Evolutionary conservation across 148 eudicot genomes (phyloP), one percentile per base, ranked within the genome.

Genomic region (Cornus controversa): DNA sequence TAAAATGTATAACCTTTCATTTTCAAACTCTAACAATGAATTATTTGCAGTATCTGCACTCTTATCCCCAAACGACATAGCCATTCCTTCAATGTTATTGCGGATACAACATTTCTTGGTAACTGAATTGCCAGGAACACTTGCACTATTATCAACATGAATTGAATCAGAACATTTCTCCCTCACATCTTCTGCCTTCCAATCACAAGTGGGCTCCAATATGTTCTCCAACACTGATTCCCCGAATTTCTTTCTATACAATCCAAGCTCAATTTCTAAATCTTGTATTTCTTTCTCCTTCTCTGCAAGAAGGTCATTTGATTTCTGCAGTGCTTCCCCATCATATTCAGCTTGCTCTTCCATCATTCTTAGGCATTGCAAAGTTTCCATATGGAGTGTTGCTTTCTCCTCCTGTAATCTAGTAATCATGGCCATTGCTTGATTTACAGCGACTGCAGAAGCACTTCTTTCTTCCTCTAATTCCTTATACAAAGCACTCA

Each of bases 271-370:
- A 45, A 85, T 89, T 86, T 93, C 97, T 34, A 93, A 78, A 79
- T 90, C 89, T 81, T 93, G 97, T 72, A 92, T 85, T 74, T 87
- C 94, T 80, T 83, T 89, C 78, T 96, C 99, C 84, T 87, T 96
- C 80, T 96, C 93, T 0, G 81, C 71, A 53, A 96, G 84, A 78
- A 90, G 81, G 11, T 92, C 93, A 69, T 88, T 90, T 69, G 90
- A 85, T 69, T 87, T 90, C 67, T 93, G 93, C 54, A 96, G 86
- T 13, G 92, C 98, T 82, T 96, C 97, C 67, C 72, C 80, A 62
- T 93, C 99, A 70, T 92, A 96, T 78, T 96, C 98, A 16, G 95
- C 95, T 89, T 93, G 97, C 83, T 96, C 99, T 84, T 96, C 99
- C 99, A 93, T 90, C 95, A 93, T 89, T 82, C 99, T 87, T 37